Conservation (phyloP, 305 asterid genomes). For the Rubia tinctorum region DNA sequence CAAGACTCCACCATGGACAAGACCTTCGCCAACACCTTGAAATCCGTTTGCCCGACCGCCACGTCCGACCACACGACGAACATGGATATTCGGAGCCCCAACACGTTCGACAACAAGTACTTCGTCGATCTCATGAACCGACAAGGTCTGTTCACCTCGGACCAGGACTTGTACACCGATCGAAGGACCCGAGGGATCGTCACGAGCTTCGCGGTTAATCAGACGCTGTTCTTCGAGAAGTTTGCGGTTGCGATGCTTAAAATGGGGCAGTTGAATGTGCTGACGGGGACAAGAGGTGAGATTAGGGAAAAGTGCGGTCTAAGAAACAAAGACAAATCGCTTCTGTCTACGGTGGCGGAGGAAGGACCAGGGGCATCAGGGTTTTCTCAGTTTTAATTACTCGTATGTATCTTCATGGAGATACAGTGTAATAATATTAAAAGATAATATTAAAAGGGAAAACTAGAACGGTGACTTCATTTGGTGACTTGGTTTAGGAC, state of each 20-base stretch:
- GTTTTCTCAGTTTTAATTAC: neutral
- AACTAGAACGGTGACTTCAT: neutral
- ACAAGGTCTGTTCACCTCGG: conserved; percentile 73
- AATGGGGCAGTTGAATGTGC: conserved; percentile 15
- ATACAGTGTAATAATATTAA: neutral
- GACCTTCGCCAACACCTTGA: conserved; percentile 51
- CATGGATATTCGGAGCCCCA: conserved; percentile 49
- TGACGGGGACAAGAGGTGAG: conserved; percentile 12
- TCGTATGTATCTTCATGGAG: neutral
- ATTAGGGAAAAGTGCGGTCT: conserved; percentile 12
- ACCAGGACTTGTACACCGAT: conserved; percentile 41
- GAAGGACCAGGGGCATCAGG: neutral
- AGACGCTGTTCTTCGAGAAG: conserved; percentile 14
- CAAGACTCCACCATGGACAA: conserved; percentile 65
- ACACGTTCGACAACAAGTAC: conserved; percentile 55
- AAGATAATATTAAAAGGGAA: neutral
- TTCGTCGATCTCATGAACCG: conserved; percentile 58
- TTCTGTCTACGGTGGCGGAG: neutral
- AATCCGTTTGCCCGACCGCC: conserved; percentile 38
- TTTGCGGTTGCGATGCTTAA: conserved; percentile 13
- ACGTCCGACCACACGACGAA: conserved; percentile 43
- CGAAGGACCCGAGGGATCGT: conserved; percentile 13
- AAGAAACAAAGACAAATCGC: conserved; percentile 4
- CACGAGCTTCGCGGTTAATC: conserved; percentile 7
- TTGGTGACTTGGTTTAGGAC: too few species aligned